phyloP scores from a whole-genome alignment of 352 stramenopile genomes.

The Globisporangium iwayamae region DNA sequence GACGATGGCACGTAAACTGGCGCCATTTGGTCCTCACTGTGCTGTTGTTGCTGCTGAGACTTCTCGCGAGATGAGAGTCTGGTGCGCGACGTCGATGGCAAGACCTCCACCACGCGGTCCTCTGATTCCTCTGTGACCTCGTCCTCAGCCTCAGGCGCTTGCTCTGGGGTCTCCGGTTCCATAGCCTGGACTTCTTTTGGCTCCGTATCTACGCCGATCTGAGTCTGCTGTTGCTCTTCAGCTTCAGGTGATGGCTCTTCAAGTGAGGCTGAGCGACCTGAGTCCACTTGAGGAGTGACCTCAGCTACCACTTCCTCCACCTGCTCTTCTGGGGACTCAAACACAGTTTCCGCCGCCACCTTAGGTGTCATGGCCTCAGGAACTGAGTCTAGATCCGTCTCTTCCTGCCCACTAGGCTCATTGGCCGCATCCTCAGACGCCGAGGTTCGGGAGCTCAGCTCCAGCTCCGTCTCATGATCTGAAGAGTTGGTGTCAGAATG shows the following conservation, averaged over 20 bases:
- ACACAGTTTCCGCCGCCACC: background rate
- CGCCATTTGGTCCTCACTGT: background rate
- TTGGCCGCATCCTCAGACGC: background rate
- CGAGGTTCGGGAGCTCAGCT: background rate
- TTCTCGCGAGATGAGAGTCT: conserved; percentile 6
- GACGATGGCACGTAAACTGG: background rate
- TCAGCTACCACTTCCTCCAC: background rate
- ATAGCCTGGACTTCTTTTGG: background rate
- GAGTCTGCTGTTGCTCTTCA: background rate
- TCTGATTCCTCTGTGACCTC: conserved; percentile 7
- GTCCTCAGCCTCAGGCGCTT: conserved; percentile 8
- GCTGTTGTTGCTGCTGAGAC: too few relatives aligned
- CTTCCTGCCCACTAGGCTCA: background rate
- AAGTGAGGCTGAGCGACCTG: background rate
- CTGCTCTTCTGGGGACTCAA: background rate
- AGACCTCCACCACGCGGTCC: conserved; percentile 12
- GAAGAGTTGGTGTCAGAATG: background rate
- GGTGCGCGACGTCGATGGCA: conserved; percentile 1
- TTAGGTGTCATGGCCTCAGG: background rate
- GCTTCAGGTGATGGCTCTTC: background rate
- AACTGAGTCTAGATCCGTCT: background rate
- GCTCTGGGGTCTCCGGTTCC: background rate
- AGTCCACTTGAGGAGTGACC: background rate
- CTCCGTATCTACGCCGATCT: background rate
- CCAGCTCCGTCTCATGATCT: background rate